Conservation (phyloP, 176 grass and related monocot genomes). For the Oryza coarctata region DNA sequence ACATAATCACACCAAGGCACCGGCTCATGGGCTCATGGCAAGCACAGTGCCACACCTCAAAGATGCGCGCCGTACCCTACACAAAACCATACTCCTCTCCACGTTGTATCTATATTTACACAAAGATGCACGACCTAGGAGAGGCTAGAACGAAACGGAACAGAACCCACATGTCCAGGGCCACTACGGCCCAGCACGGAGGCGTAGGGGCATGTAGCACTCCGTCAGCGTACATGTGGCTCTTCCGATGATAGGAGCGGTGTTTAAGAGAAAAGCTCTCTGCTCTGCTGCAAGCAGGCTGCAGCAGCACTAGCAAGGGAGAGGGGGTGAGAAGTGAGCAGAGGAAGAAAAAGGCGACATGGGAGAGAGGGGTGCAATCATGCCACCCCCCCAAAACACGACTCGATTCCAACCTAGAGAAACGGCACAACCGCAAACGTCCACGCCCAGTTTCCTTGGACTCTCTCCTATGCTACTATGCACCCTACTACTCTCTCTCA, state of each 20-base stretch:
- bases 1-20: neutral
- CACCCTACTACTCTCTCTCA: neutral
- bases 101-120: neutral
- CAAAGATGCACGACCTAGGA: neutral
- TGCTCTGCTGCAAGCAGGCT: neutral
- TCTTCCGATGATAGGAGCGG: neutral
- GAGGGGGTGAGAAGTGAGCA: too few species aligned
- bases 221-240: neutral
- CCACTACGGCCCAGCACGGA: too few species aligned
- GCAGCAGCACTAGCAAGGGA: neutral
- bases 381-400: constrained; percentile 31
- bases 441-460: constrained; percentile 42
- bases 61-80: neutral
- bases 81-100: neutral
- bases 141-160: too few species aligned
- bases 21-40: neutral
- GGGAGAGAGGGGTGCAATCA: constrained; percentile 49
- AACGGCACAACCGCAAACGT: constrained; percentile 54
- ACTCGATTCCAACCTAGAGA: constrained; percentile 46
- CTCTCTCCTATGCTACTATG: neutral
- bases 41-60: neutral
- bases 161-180: too few species aligned
- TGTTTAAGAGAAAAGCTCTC: neutral
- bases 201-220: neutral
- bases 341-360: constrained; percentile 6